A percentile compares a stretch with the other conserved stretches of the same genome.
Evolutionary conservation across 768 basidiomycete genomes (phyloP).

Genomic region (Rickenella mellea): DNA sequence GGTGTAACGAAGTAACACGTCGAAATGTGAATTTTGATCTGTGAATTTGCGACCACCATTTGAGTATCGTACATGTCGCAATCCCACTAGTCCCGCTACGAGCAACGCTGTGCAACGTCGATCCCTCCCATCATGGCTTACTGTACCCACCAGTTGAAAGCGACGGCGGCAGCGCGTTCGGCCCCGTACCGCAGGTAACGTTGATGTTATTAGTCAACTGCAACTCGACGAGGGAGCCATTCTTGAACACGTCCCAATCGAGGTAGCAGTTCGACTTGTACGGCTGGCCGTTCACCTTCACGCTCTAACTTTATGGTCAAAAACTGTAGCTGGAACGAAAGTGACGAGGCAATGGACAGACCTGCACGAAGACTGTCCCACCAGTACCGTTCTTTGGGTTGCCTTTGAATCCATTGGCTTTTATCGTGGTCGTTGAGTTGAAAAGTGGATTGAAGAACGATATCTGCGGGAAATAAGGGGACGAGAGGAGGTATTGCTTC

Average conservation of each 20-base stretch:
- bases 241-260: constrained; percentile 55
- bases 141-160: constrained; percentile 52
- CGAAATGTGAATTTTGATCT: not conserved
- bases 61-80: not conserved
- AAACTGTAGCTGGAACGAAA: not conserved
- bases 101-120: too few relatives aligned
- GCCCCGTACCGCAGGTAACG: constrained; percentile 38
- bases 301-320: constrained; percentile 28
- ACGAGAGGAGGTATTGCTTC: constrained; percentile 46
- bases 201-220: constrained; percentile 44
- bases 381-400: constrained; percentile 44
- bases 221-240: constrained; percentile 43
- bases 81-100: constrained; percentile 4
- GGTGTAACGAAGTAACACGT: not conserved
- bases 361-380: constrained; percentile 50
- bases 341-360: constrained; percentile 12
- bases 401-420: constrained; percentile 36
- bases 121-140: not conserved
- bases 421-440: constrained; percentile 48
- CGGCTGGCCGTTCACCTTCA: constrained; percentile 43
- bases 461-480: constrained; percentile 51
- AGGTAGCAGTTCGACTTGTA: constrained; percentile 59
- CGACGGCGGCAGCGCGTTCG: constrained; percentile 44
- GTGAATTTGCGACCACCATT: not conserved
- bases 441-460: constrained; percentile 53